These are phyloP conservation scores for Talaromyces atroroseus DNA, from an alignment of 2,329 filamentous ascomycete genomes.

Conservation along the genomic window DNA sequence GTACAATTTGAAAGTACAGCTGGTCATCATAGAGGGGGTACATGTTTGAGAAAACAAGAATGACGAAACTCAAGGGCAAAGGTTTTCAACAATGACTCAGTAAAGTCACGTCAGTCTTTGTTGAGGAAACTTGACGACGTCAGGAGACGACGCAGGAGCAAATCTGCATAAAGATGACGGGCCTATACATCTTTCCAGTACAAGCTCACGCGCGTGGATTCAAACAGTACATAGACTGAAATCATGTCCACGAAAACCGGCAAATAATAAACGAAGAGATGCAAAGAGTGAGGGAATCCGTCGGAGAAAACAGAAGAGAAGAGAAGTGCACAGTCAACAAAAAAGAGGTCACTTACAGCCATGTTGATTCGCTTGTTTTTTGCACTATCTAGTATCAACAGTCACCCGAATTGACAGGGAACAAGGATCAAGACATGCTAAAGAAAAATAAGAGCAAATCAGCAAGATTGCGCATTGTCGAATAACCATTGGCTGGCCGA, in stretches of 20 bases:
- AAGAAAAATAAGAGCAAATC: neutral
- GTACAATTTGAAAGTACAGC: neutral
- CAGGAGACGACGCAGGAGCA: neutral
- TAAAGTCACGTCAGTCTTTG: neutral
- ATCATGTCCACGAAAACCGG: neutral
- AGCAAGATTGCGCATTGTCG: constrained; percentile 1
- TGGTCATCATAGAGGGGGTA: neutral
- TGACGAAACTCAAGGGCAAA: neutral
- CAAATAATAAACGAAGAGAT: neutral
- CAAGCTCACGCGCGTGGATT: neutral
- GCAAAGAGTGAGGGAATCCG: neutral
- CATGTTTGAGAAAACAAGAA: neutral
- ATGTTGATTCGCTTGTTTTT: constrained; percentile 8
- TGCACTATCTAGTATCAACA: neutral
- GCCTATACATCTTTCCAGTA: neutral
- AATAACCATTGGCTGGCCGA: neutral
- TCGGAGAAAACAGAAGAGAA: neutral
- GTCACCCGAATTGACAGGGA: constrained; percentile 12
- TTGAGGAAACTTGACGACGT: neutral
- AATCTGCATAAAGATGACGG: neutral
- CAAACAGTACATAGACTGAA: neutral
- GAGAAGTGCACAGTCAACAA: neutral
- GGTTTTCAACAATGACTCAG: neutral
- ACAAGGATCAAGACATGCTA: constrained; percentile 14
- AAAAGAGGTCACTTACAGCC: constrained; percentile 13